phyloP scores from a whole-genome alignment of 768 basidiomycete genomes.

The Mycena chlorophos region DNA sequence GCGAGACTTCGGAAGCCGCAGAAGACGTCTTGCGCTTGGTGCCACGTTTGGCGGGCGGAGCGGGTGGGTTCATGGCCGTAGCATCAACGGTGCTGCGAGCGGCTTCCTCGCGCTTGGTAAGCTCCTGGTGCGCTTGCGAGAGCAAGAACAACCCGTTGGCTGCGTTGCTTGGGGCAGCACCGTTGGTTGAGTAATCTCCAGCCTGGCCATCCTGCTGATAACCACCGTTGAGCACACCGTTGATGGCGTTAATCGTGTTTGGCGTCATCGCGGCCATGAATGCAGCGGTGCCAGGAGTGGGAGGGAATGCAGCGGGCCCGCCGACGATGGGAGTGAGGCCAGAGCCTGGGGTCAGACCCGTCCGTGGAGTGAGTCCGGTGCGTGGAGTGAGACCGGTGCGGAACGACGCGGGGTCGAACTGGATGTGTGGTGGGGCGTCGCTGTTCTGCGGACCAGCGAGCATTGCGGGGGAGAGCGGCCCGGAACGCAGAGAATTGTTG shows the following conservation, averaged over 20 bases:
- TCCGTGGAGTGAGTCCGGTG: slow-evolving; percentile 84
- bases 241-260: slow-evolving; percentile 76
- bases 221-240: slow-evolving; percentile 69
- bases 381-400: slow-evolving; percentile 86
- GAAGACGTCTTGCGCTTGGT: slow-evolving; percentile 70
- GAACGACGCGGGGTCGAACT: slow-evolving; percentile 73
- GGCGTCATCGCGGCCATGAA: slow-evolving; percentile 83
- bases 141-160: slow-evolving; percentile 93
- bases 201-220: slow-evolving; percentile 50
- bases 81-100: slow-evolving; percentile 28
- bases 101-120: slow-evolving; percentile 91
- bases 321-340: slow-evolving; percentile 81
- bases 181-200: slow-evolving; percentile 39
- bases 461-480: slow-evolving; percentile 96
- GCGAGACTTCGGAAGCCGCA: slow-evolving; percentile 39
- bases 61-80: slow-evolving; percentile 12
- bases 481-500: slow-evolving; percentile 81
- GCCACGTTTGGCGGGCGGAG: slow-evolving; percentile 49
- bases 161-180: slow-evolving; percentile 61
- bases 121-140: slow-evolving; percentile 93
- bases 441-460: slow-evolving; percentile 77
- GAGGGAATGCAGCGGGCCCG: slow-evolving; percentile 75
- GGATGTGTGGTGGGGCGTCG: slow-evolving; percentile 36
- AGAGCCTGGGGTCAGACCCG: slow-evolving; percentile 73
- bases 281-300: slow-evolving; percentile 87